A percentile compares a stretch with the other conserved stretches of the same genome.
Conservation (phyloP, 1,284 basidiomycete genomes). For the Microbotryum intermedium region DNA sequence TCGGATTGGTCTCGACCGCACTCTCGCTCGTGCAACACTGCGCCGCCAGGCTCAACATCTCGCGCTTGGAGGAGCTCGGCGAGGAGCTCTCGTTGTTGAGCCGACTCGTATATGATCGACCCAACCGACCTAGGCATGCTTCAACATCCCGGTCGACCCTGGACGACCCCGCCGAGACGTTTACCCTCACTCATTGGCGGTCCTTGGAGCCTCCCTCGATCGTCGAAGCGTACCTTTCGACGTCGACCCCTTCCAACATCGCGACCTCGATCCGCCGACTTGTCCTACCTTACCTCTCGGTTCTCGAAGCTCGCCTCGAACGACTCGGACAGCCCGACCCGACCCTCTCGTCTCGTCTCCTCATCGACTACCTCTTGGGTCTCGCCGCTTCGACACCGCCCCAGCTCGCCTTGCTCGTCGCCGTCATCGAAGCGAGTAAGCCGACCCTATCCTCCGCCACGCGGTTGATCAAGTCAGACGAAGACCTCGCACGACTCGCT, state of each 20-base stretch:
- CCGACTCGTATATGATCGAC: slow-evolving; percentile 73
- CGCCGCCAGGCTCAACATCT: slow-evolving; percentile 42
- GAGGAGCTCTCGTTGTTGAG: slow-evolving; percentile 81
- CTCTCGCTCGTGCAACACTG: slow-evolving; percentile 74
- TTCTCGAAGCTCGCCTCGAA: slow-evolving; percentile 75
- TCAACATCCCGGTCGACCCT: slow-evolving; percentile 28
- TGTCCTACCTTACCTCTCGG: slow-evolving; percentile 81
- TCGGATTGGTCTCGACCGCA: slow-evolving; percentile 69
- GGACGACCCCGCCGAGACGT: slow-evolving; percentile 41
- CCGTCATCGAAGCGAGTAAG: slow-evolving; percentile 80
- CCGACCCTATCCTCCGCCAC: slow-evolving; percentile 62
- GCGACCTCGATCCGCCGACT: slow-evolving; percentile 62
- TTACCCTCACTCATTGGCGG: slow-evolving; percentile 66
- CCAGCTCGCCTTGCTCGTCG: slow-evolving; percentile 56
- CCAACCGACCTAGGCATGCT: slow-evolving; percentile 38
- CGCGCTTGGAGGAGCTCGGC: slow-evolving; percentile 72
- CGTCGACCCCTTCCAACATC: slow-evolving; percentile 59
- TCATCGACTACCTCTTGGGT: slow-evolving; percentile 66
- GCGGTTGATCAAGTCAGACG: slow-evolving; percentile 68
- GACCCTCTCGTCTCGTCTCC: slow-evolving; percentile 51
- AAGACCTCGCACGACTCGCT: slow-evolving; percentile 72
- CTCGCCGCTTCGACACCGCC: neutral
- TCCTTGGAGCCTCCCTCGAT: slow-evolving; percentile 56
- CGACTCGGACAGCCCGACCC: slow-evolving; percentile 62
- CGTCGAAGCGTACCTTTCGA: slow-evolving; percentile 62